Evolutionary conservation across 1,139 yeast genomes (phyloP), one percentile per base, ranked within the genome.

Genomic region (Candida anutae): DNA sequence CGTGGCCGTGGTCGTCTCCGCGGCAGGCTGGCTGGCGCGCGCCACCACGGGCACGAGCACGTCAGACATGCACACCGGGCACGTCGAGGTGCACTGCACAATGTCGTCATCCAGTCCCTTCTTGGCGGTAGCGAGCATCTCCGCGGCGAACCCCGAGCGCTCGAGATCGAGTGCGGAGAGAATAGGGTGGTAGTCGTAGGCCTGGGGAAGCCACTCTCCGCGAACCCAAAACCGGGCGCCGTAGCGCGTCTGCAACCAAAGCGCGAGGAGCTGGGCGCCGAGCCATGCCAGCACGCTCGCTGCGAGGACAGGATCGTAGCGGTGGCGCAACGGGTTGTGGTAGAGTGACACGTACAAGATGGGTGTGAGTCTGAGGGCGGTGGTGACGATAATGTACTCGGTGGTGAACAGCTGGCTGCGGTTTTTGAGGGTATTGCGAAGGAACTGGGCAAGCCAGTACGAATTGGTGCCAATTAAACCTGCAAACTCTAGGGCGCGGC

Each of bases 381-480:
- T 72, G 1, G 82, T 74, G 0, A 87, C 83, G 11, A 78, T 18
- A 13, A 87, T 67, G 43, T 81, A 90, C 33, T 70, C 69, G 84
- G 87, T 79, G 23, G 62, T 55, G 40, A 82, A 76, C 4, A 87
- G 72, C 22, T 62, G 59, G 30, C 79, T 59, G n/a, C 83, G 64
- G 15, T 90, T 90, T 32, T 84, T 68, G 13, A 81, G 54, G 4
- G 82, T 77, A 46, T 85, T 84, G 42, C 95, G 65, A 36, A 77
- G 73, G 28, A 85, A 79, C 50, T 88, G 98, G 0, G 96, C 96
- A n/a, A 81, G 41, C 96, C 96, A 88, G 40, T 73, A 76, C 1
- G 94, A 82, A 48, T 77, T 82, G 18, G 79, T 46, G 1, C 64
- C 32, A 2, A 76, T 36, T 5, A 79, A 48, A 1, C 71, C 56